Evolutionary conservation across 768 basidiomycete species (phyloP), one percentile per base, ranked within the genome.

Genomic region (Lentinus brumalis): DNA sequence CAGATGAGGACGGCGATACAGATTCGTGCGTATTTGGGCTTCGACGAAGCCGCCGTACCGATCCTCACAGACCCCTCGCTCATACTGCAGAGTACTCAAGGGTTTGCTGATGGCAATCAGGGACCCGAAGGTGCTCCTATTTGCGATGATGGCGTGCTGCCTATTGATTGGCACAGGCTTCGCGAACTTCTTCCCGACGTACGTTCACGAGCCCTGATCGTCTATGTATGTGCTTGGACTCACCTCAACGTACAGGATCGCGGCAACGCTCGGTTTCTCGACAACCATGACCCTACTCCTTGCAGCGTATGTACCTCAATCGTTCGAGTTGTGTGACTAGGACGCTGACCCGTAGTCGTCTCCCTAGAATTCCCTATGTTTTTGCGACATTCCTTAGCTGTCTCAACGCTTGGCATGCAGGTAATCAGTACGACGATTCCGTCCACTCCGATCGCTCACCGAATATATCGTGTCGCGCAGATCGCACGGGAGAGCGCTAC

Each of bases 401-500:
- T 40, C 53, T 81, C n/a, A 85, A 78, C 65, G 85, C 85, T 1
- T 82, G 82, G 81, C 76, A 86, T 66, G 81, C 83, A 14, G 81
- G 80, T 74, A 46, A 51, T 77, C 14, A 2, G 10, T 12, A 10
- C 12, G 6, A 29, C 6, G 9, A 11, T 12, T 29, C 14, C 9
- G 26, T 29, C 5, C 5, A 49, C 46, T 4, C 21, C 35, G 35
- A 7, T 9, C 8, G 3, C 14, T 10, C 21, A 26, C n/a, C 45
- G n/a, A 46, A 1, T 18, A 10, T 18, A 46, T 9, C 44, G 5
- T 47, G 12, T 10, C 21, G 21, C 46, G 4, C 46, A 82, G 86
- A 87, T 62, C 75, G 73, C 55, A 84, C 83, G 3, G 86, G 86
- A 0, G 87, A 88, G 71, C 80, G 86, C 5, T 88, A 82, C 73